These are phyloP conservation scores for Diplosphaera chodatii DNA, from an alignment of 139 green algal species.

Conservation along the genomic window DNA sequence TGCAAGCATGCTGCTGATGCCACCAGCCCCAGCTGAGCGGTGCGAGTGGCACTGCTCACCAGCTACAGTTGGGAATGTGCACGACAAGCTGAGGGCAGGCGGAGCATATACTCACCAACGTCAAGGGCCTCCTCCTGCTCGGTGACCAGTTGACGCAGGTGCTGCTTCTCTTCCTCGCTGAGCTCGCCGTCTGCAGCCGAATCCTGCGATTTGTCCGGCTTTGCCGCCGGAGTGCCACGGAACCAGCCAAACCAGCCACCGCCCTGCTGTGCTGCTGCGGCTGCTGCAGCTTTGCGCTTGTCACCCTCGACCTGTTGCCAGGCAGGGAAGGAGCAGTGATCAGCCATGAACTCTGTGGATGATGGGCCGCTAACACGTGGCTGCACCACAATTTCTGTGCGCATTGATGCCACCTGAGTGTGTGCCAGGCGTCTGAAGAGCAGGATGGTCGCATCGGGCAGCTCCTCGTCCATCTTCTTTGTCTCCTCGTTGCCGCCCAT, in stretches of 20 bases:
- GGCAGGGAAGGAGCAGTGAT: neutral
- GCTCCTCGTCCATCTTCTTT: slow-evolving; percentile 53
- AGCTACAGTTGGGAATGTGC: too few relatives aligned
- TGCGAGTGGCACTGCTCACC: too few relatives aligned
- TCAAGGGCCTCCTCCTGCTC: slow-evolving; percentile 45
- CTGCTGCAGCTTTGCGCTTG: slow-evolving; percentile 13
- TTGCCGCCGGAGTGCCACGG: slow-evolving; percentile 12
- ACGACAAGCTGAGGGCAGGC: neutral
- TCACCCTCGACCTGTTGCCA: slow-evolving; percentile 17
- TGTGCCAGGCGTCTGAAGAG: slow-evolving; percentile 72
- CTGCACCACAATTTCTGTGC: neutral
- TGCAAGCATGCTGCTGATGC: too few relatives aligned
- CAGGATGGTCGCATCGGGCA: slow-evolving; percentile 69
- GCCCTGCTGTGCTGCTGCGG: slow-evolving; percentile 8
- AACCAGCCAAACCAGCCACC: slow-evolving; percentile 46
- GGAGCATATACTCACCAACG: neutral
- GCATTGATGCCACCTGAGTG: slow-evolving; percentile 31
- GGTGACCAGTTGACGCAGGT: slow-evolving; percentile 62
- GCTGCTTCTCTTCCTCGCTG: slow-evolving; percentile 59
- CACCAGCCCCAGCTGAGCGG: too few relatives aligned
- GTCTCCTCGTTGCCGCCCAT: slow-evolving; percentile 41
- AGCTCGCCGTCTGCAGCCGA: slow-evolving; percentile 20
- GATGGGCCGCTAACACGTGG: too few relatives aligned
- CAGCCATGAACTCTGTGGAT: too few relatives aligned
- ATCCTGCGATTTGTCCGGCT: slow-evolving; percentile 9